Evolutionary conservation across 179 eudicot species (phyloP).

Genomic region (Beta lomatogona): DNA sequence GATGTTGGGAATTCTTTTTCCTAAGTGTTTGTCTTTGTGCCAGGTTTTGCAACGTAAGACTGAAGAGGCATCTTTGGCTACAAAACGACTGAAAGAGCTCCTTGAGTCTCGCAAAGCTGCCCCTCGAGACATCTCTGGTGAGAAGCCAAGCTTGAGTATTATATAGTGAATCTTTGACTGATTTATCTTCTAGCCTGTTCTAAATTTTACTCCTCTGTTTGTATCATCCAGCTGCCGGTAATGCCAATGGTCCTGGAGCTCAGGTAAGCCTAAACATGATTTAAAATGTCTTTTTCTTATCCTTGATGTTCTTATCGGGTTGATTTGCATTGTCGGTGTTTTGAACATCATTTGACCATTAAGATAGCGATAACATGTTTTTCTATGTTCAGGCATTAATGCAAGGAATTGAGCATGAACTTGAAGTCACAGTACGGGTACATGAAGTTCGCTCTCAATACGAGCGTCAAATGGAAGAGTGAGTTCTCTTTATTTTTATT

Average conservation of each 20-base stretch:
- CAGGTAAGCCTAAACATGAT: constrained; percentile 52
- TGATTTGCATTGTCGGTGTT: not conserved
- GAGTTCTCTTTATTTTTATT: constrained; percentile 28
- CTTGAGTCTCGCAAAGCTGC: constrained; percentile 81
- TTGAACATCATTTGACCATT: not conserved
- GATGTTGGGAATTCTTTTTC: constrained; percentile 6
- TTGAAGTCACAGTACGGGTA: constrained; percentile 83
- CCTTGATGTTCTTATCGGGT: not conserved
- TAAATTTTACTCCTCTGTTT: not conserved
- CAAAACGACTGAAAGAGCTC: constrained; percentile 89
- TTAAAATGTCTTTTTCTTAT: not conserved
- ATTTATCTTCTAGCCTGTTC: constrained; percentile 6
- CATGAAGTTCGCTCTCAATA: constrained; percentile 97
- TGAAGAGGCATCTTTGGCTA: constrained; percentile 94
- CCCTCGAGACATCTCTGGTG: constrained; percentile 71
- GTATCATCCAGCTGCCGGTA: constrained; percentile 43
- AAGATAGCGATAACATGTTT: constrained; percentile 21
- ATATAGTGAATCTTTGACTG: not conserved
- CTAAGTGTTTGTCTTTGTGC: constrained; percentile 8
- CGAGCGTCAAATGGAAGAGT: constrained; percentile 97
- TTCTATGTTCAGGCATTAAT: constrained; percentile 61
- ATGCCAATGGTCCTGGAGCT: constrained; percentile 58
- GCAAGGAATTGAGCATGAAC: constrained; percentile 93
- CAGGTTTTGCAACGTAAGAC: constrained; percentile 95
- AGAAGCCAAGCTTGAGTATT: not conserved